phyloP scores from a whole-genome alignment of 495 filamentous ascomycete genomes.

The Cladorrhinum samala region DNA sequence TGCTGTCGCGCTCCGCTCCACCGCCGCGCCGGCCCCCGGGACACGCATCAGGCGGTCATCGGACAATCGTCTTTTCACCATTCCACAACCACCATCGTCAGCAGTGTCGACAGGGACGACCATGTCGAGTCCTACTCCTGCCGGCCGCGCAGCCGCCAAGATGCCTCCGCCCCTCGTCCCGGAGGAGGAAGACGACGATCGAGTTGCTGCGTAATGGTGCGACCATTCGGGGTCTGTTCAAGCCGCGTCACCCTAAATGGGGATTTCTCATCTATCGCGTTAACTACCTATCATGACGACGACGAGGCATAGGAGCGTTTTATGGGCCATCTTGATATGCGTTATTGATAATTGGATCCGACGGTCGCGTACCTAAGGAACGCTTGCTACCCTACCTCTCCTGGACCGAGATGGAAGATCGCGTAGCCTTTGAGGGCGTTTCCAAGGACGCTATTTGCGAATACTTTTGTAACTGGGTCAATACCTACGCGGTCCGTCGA shows the following conservation, averaged over 20 bases:
- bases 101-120: neutral
- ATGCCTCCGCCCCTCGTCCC: neutral
- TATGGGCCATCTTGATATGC: constrained; percentile 11
- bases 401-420: constrained; percentile 15
- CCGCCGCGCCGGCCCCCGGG: too few species aligned
- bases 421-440: constrained; percentile 11
- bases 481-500: constrained; percentile 9
- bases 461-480: constrained; percentile 10
- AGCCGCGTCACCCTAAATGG: constrained; percentile 13
- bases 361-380: neutral
- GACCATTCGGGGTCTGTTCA: constrained; percentile 1
- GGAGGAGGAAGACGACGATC: neutral
- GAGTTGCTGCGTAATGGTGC: neutral
- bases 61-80: neutral
- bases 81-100: neutral
- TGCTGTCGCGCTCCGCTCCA: neutral
- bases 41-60: neutral
- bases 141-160: neutral
- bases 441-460: constrained; percentile 13
- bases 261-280: constrained; percentile 18
- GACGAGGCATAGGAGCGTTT: constrained; percentile 14
- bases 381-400: constrained; percentile 2
- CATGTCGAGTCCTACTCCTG: neutral
- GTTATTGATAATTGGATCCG: neutral
- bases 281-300: constrained; percentile 13